These are phyloP conservation scores for Rhynchospora breviuscula DNA, from an alignment of 176 grass and related monocot genomes.

Conservation along the genomic window DNA sequence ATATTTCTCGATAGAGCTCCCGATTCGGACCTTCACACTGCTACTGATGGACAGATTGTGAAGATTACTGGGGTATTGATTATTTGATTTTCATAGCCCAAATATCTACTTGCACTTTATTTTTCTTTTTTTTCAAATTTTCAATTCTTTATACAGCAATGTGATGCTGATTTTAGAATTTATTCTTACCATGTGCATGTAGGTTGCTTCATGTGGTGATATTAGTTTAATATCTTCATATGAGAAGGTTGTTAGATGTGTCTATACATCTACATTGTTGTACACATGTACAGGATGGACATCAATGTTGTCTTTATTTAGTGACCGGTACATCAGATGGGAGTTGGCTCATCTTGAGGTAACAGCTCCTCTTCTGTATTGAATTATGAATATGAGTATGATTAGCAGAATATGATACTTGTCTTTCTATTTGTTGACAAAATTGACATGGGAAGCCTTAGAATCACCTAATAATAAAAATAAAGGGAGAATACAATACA, in stretches of 20 bases:
- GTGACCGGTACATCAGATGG: constrained; percentile 41
- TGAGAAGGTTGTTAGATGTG: constrained; percentile 90
- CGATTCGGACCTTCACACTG: constrained; percentile 52
- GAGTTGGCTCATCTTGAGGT: constrained; percentile 79
- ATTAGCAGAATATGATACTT: neutral
- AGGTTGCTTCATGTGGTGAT: constrained; percentile 85
- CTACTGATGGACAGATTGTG: constrained; percentile 75
- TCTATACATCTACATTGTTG: constrained; percentile 86
- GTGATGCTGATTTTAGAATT: neutral
- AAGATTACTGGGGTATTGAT: constrained; percentile 75
- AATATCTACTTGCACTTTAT: neutral
- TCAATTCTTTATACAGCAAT: neutral
- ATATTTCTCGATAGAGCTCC: constrained; percentile 55
- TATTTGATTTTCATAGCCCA: neutral
- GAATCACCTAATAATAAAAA: neutral
- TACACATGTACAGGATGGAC: constrained; percentile 53
- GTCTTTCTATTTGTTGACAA: neutral
- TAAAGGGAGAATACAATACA: neutral
- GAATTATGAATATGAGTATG: neutral
- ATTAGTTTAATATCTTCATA: constrained; percentile 83
- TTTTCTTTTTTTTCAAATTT: neutral
- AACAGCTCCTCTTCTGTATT: constrained; percentile 18
- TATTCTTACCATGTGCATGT: constrained; percentile 2
- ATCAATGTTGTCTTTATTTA: constrained; percentile 36
- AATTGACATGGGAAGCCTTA: neutral